Evolutionary conservation across 352 stramenopile species (phyloP).

Genomic region (Pythium phragmiticola): DNA sequence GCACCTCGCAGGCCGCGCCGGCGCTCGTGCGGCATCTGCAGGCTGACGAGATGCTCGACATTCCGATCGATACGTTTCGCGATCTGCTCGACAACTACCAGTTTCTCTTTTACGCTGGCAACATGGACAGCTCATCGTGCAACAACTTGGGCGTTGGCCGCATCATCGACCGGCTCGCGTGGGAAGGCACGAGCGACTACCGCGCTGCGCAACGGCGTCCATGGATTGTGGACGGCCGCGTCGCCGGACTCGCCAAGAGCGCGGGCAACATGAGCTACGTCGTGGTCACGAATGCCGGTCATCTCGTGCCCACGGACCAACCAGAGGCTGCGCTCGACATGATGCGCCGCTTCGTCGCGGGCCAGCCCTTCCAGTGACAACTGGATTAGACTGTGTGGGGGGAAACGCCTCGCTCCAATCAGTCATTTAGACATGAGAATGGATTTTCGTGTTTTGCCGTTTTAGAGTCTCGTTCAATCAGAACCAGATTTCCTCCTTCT

Average conservation of each 20-base stretch:
- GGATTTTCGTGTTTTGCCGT: not conserved
- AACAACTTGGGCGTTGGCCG: constrained; percentile 78
- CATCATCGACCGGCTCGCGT: constrained; percentile 79
- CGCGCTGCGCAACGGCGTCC: constrained; percentile 51
- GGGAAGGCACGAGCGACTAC: constrained; percentile 66
- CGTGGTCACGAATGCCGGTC: constrained; percentile 77
- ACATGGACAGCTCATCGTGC: constrained; percentile 81
- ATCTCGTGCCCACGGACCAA: constrained; percentile 71
- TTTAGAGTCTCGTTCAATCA: not conserved
- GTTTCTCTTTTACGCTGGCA: constrained; percentile 82
- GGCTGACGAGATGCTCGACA: constrained; percentile 75
- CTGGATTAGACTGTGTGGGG: not conserved
- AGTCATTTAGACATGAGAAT: not conserved
- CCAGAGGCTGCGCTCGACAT: constrained; percentile 73
- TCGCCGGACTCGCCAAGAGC: constrained; percentile 68
- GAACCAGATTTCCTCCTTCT: not conserved
- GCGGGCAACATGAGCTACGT: constrained; percentile 82
- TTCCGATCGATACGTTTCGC: constrained; percentile 73
- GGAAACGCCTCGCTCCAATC: not conserved
- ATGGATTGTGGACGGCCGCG: constrained; percentile 58
- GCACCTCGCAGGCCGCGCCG: constrained; percentile 47
- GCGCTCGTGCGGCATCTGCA: constrained; percentile 69
- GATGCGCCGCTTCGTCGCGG: constrained; percentile 74
- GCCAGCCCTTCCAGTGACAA: constrained; percentile 36
- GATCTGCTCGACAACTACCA: constrained; percentile 83